phyloP scores from a whole-genome alignment of 495 filamentous ascomycete species.

The Halenospora varia region DNA sequence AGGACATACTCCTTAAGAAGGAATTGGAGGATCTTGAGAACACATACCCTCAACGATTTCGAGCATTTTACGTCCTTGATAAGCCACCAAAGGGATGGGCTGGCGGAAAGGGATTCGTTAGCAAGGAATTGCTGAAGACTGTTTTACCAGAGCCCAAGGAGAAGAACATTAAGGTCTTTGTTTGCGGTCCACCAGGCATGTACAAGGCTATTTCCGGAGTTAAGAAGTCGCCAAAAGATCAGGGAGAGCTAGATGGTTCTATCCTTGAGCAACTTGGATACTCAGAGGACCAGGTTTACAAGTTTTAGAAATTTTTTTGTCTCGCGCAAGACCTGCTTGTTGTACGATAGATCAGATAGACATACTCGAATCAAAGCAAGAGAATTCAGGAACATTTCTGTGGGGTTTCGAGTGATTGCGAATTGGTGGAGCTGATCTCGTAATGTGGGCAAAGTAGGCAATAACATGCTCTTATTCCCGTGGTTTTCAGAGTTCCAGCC shows the following conservation, averaged over 20 bases:
- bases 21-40: conserved; percentile 83
- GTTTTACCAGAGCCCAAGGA: conserved; percentile 85
- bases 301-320: conserved; percentile 63
- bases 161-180: conserved; percentile 89
- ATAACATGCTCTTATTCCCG: no score
- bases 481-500: no score
- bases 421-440: no score
- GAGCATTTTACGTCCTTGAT: conserved; percentile 84
- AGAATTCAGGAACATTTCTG: conserved; percentile 1
- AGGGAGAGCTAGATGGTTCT: conserved; percentile 78
- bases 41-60: conserved; percentile 88
- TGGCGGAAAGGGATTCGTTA: conserved; percentile 71
- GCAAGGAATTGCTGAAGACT: conserved; percentile 86
- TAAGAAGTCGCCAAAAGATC: conserved; percentile 87
- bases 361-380: conserved; percentile 7
- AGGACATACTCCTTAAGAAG: conserved; percentile 83
- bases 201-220: conserved; percentile 87
- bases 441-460: no score
- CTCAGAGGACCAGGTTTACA: conserved; percentile 90
- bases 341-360: conserved; percentile 6
- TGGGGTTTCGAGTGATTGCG: no score
- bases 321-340: neutral
- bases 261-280: conserved; percentile 89
- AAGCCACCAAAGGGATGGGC: conserved; percentile 79
- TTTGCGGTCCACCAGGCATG: conserved; percentile 84